Evolutionary conservation across 2,329 filamentous ascomycete genomes (phyloP), one percentile per base, ranked within the genome.

Genomic region (Parastagonospora nodorum): DNA sequence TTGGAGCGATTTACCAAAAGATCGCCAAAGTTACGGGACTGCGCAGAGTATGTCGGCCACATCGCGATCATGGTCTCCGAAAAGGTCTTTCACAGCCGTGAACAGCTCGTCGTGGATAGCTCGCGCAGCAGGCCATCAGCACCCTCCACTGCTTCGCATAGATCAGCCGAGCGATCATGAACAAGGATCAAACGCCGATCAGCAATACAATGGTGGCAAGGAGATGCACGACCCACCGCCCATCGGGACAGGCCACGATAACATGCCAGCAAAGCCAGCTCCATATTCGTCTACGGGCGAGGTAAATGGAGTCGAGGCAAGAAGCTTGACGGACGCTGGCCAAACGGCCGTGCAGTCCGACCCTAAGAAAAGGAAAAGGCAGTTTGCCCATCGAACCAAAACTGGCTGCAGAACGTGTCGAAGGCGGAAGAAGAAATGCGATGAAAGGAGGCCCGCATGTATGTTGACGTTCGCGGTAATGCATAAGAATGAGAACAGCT

Each of bases 351-450:
- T 74, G 38, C 79, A 82, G 51, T 29, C 15, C n/a, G 76, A 81
- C 42, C 75, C 78, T 30, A 77, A 69, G 42, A 74, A 72, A 48
- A 62, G 73, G 29, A 75, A 75, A 49, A 60, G 74, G 58, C 90
- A 90, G 67, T 97, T 97, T 68, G 96, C 91, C 77, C 96, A 97
- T 74, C 84, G 93, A 51, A 97, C 93, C 15, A 97, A 97, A 77
- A 97, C 92, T 8, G 92, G 92, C 29, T 97, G 93, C 73, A 85
- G 96, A 75, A 97, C 93, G 5, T 97, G 93, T 72, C 84, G 93
- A 53, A 85, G 85, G 69, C 84, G 93, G 51, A 97, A 97, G 82
- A 97, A 97, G 85, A 97, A 97, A 76, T 97, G 94, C 69, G 93
- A 97, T 70, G 94, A 97, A 78, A 84, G 84, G 46, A 95, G 96